A percentile compares a stretch with the other conserved stretches of the same genome.
These are phyloP conservation scores for Suhomyces vadensis DNA, from an alignment of 805 yeast species.

Conservation along the genomic window DNA sequence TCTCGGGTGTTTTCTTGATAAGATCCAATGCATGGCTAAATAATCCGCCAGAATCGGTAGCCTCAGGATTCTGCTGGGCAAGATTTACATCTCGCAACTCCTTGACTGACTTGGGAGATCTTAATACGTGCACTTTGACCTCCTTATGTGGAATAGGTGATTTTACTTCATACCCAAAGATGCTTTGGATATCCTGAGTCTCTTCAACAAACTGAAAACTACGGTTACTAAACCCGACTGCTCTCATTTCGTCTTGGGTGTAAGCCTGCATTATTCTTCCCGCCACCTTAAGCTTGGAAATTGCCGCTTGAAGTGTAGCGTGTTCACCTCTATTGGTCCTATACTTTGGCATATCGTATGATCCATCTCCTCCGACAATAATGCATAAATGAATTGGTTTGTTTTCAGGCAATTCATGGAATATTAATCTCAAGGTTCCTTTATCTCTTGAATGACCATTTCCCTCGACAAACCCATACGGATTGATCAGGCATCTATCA, in stretches of 20 bases:
- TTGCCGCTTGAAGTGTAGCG: constrained; percentile 67
- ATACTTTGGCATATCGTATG: constrained; percentile 67
- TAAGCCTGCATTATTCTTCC: constrained; percentile 89
- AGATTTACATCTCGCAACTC: constrained; percentile 74
- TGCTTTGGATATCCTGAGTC: constrained; percentile 25
- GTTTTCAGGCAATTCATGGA: constrained; percentile 55
- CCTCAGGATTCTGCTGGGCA: constrained; percentile 85
- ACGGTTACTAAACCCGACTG: constrained; percentile 75
- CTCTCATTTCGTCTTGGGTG: constrained; percentile 85
- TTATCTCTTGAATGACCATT: constrained; percentile 23
- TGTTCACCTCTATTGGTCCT: constrained; percentile 53
- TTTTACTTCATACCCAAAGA: constrained; percentile 43
- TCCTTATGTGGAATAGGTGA: constrained; percentile 56
- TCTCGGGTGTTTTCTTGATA: constrained; percentile 39
- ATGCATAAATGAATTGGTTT: constrained; percentile 83
- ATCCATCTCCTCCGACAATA: constrained; percentile 68
- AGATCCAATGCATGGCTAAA: constrained; percentile 82
- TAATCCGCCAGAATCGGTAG: constrained; percentile 70
- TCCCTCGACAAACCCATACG: constrained; percentile 25
- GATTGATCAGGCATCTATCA: constrained; percentile 31
- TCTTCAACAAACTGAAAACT: constrained; percentile 73
- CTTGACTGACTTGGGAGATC: constrained; percentile 62
- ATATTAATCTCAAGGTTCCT: constrained; percentile 24
- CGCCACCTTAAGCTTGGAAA: constrained; percentile 73
- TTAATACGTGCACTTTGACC: constrained; percentile 76